These are phyloP conservation scores for Lentinus tigrinus DNA, from an alignment of 768 basidiomycete species.

Conservation along the genomic window DNA sequence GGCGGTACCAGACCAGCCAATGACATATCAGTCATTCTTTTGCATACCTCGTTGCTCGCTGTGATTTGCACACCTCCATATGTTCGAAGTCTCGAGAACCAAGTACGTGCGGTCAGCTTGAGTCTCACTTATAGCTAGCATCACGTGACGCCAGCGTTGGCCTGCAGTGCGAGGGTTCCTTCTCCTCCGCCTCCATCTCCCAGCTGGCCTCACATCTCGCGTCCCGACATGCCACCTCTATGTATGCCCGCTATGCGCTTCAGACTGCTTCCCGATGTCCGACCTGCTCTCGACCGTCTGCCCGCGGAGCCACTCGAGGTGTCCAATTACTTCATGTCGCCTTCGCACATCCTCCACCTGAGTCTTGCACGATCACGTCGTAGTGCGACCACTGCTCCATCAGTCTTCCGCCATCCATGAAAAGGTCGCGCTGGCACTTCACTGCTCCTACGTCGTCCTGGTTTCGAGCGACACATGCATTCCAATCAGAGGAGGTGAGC, in stretches of 20 bases:
- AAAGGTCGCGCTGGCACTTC: conserved; percentile 56
- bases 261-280: neutral
- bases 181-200: neutral
- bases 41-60: too few species aligned
- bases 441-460: conserved; percentile 58
- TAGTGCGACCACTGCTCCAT: conserved; percentile 14
- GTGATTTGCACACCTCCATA: too few species aligned
- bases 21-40: too few species aligned
- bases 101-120: too few species aligned
- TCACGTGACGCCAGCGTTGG: neutral
- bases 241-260: neutral
- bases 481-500: conserved; percentile 38
- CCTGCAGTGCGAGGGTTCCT: neutral
- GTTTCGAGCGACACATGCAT: conserved; percentile 65
- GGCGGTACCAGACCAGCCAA: too few species aligned
- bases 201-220: neutral
- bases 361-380: conserved; percentile 44
- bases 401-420: conserved; percentile 58
- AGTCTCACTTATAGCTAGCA: neutral
- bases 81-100: too few species aligned
- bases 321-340: conserved; percentile 49
- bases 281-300: conserved; percentile 19
- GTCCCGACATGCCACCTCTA: neutral
- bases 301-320: conserved; percentile 72
- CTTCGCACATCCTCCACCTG: conserved; percentile 56